A percentile compares a stretch with the other conserved stretches of the same genome.
phyloP scores from a whole-genome alignment of 75 land plant species.

The Cryptomeria japonica region DNA sequence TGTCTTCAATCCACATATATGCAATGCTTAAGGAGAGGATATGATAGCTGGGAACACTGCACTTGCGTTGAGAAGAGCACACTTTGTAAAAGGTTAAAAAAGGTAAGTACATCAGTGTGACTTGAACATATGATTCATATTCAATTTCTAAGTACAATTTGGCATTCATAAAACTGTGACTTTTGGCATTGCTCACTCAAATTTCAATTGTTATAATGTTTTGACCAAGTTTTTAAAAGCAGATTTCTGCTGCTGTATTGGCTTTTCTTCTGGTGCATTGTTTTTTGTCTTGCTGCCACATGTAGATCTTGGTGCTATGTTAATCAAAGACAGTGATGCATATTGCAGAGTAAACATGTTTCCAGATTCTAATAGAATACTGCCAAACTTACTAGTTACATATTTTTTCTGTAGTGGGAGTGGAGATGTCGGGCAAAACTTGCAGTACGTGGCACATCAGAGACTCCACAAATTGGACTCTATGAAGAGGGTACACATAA shows the following conservation, averaged over 20 bases:
- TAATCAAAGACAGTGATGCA: neutral
- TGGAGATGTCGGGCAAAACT: slow-evolving; percentile 99
- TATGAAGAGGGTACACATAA: slow-evolving; percentile 90
- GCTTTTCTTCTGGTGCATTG: neutral
- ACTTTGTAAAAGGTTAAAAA: too few relatives aligned
- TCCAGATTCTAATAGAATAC: neutral
- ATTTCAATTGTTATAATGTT: neutral
- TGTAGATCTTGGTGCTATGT: too few relatives aligned
- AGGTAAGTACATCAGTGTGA: neutral
- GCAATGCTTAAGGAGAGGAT: neutral
- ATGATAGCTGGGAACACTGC: neutral
- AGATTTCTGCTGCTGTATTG: neutral
- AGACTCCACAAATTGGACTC: slow-evolving; percentile 77
- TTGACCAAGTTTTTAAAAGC: neutral
- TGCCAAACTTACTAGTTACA: neutral
- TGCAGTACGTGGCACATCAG: slow-evolving; percentile 87
- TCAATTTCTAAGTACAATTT: neutral
- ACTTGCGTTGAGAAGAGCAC: neutral
- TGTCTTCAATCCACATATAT: too few relatives aligned
- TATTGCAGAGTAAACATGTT: too few relatives aligned
- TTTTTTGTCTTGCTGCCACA: neutral
- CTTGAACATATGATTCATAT: too few relatives aligned
- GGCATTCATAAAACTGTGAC: neutral
- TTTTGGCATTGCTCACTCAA: neutral
- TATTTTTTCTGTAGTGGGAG: slow-evolving; percentile 51